Base-by-base conservation (phyloP, 331 rosid species). In the Erythrophleum ivorense region DNA sequence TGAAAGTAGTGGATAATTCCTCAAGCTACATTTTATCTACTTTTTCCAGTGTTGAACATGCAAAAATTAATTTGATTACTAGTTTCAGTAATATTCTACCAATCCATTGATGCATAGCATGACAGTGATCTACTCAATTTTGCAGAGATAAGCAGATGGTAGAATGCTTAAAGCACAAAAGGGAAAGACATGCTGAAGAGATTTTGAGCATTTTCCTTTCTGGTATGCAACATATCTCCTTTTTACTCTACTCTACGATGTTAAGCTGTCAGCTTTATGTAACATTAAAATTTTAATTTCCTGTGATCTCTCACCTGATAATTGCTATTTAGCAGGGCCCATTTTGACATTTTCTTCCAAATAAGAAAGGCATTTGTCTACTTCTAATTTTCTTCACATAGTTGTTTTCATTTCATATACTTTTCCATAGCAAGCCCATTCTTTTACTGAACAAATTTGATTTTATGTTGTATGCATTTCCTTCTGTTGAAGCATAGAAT, bases 141-240 rank as follows among this genome's bases (percentile, higher is more conserved):
- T 74, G 11, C 79, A 75, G 68, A 75, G 54, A 57, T 24, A 54
- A 54, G 38, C 50, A 34, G 66, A 36, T 55, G 54, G 68, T 19
- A 40, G n/a, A 24, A 19, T 75, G 68, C 52, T 57, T 18, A 12
- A 21, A 40, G 52, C 34, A 15, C 79, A 55, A 43, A 54, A 55
- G 52, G 38, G 55, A 57, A 48, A 57, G 54, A 19, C 5, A 54
- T 40, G 68, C 46, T 59, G 46, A 40, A 41, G 53, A n/a, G 68
- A 40, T 29, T 58, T 58, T 38, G 54, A 75, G 64, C 38, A 11
- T n/a, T 50, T 52, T 73, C 16, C 46, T 73, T 52, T n/a, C 48
- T 52, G 77, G 48, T 52, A 71, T 71, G 43, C 29, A 15, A 33
- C 24, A 52, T 34, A 36, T 38, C 40, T 38, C 36, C 18, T 15